Evolutionary conservation across 441 rosid genomes (phyloP).

Genomic region (Pelargonium citronellum): DNA sequence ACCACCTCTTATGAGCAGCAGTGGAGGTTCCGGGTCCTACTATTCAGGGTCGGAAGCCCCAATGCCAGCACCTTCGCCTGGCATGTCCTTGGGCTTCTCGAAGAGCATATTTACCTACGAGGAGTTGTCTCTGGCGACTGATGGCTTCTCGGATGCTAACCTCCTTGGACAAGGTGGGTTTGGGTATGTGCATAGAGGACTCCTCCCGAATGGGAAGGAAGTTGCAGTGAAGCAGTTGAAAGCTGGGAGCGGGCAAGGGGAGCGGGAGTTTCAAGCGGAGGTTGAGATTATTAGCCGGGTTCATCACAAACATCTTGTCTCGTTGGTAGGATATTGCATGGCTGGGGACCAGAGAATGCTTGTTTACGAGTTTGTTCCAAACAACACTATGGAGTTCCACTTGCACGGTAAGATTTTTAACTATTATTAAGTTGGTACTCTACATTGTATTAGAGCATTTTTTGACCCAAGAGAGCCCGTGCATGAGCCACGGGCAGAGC

Average conservation of each 20-base stretch:
- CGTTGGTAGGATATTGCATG: conserved; percentile 88
- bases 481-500: no score
- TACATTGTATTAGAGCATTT: no score
- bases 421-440: no score
- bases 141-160: conserved; percentile 85
- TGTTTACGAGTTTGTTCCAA: conserved; percentile 92
- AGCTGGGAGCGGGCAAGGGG: conserved; percentile 96
- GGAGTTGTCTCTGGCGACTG: conserved; percentile 78
- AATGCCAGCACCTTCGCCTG: conserved; percentile 77
- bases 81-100: conserved; percentile 60
- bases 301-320: conserved; percentile 92
- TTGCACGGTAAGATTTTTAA: no score
- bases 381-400: conserved; percentile 85
- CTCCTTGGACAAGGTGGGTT: conserved; percentile 98
- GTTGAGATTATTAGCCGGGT: conserved; percentile 94
- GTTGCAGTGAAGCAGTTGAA: conserved; percentile 88
- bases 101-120: conserved; percentile 80
- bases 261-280: conserved; percentile 94
- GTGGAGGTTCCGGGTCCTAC: conserved; percentile 75
- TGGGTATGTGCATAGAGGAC: conserved; percentile 89
- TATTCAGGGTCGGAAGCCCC: conserved; percentile 63
- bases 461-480: no score
- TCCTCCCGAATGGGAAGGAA: conserved; percentile 91
- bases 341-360: conserved; percentile 71
- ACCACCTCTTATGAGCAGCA: conserved; percentile 70